Conservation (phyloP, 331 rosid genomes). For the Acacia pycnantha region DNA sequence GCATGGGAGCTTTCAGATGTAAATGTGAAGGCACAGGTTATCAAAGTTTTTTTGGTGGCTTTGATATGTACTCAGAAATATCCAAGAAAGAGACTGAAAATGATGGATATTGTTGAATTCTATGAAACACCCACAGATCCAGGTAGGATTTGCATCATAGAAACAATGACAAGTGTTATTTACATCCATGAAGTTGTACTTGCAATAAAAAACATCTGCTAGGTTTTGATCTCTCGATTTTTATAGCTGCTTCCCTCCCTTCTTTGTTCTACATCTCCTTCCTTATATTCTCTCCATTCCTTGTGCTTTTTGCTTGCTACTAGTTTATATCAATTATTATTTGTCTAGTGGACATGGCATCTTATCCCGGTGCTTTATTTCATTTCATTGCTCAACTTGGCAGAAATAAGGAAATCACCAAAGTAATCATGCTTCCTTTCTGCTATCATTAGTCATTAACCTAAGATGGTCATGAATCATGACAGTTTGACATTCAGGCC, state of each 20-base stretch:
- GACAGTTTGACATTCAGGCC: not conserved
- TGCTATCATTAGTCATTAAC: not conserved
- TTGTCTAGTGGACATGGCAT: not conserved
- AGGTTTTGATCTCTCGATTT: not conserved
- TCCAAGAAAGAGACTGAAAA: conserved; percentile 56
- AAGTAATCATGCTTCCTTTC: not conserved
- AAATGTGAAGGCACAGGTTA: conserved; percentile 39
- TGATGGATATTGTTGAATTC: conserved; percentile 52
- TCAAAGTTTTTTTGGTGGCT: conserved; percentile 51
- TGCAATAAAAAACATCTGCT: not conserved
- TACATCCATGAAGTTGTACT: not conserved
- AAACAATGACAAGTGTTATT: not conserved
- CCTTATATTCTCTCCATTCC: too few relatives aligned
- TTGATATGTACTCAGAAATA: conserved; percentile 67
- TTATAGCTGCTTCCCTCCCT: too few relatives aligned
- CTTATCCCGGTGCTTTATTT: not conserved
- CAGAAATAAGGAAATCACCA: not conserved
- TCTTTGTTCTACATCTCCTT: too few relatives aligned
- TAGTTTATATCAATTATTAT: too few relatives aligned
- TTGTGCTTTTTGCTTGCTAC: not conserved
- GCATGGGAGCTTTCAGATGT: conserved; percentile 43
- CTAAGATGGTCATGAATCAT: not conserved
- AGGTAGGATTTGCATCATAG: not conserved
- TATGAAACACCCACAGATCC: conserved; percentile 4
- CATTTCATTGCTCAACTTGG: not conserved